These are phyloP conservation scores for Diplodia seriata DNA, from an alignment of 2,329 filamentous ascomycete species.

Conservation along the genomic window DNA sequence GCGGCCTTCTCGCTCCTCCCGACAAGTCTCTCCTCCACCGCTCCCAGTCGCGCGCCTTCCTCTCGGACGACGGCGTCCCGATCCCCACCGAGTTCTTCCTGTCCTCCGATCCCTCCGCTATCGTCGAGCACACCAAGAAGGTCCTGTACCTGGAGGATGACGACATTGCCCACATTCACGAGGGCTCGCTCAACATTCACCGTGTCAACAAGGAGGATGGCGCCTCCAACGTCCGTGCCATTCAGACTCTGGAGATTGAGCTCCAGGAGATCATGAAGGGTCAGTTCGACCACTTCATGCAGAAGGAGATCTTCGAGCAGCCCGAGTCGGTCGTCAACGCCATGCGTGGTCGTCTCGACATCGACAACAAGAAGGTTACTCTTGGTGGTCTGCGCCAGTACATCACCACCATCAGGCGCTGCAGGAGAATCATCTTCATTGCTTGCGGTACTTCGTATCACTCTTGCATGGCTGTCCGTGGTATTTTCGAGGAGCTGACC, in stretches of 20 bases:
- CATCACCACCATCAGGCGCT: conserved; percentile 94
- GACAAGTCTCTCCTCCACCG: conserved; percentile 99
- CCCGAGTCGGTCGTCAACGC: conserved; percentile 99
- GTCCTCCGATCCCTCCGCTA: conserved; percentile 96
- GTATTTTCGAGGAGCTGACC: conserved; percentile 95
- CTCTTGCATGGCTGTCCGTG: conserved; percentile 99
- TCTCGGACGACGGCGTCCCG: conserved; percentile 96
- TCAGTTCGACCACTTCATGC: conserved; percentile 99
- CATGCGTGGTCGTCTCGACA: conserved; percentile 97
- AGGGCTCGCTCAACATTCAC: conserved; percentile 98
- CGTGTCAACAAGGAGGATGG: conserved; percentile 96
- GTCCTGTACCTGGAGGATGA: conserved; percentile 99
- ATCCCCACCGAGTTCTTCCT: conserved; percentile 99
- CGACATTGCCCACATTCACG: conserved; percentile 99
- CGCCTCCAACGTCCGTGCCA: conserved; percentile 94
- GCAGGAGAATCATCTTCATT: conserved; percentile 97
- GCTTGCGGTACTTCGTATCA: conserved; percentile 98
- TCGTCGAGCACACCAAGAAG: conserved; percentile 99
- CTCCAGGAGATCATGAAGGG: conserved; percentile 99
- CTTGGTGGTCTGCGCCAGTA: conserved; percentile 95
- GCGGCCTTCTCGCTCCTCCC: conserved; percentile 73
- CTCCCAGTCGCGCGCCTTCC: conserved; percentile 97
- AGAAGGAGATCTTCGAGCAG: conserved; percentile 99
- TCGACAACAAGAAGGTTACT: conserved; percentile 91
- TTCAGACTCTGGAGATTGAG: conserved; percentile 98